Percentiles rank a stretch among this genome's conserved stretches.
These are phyloP conservation scores for Phialophora macrospora DNA, from an alignment of 2,329 filamentous ascomycete species.

Conservation along the genomic window DNA sequence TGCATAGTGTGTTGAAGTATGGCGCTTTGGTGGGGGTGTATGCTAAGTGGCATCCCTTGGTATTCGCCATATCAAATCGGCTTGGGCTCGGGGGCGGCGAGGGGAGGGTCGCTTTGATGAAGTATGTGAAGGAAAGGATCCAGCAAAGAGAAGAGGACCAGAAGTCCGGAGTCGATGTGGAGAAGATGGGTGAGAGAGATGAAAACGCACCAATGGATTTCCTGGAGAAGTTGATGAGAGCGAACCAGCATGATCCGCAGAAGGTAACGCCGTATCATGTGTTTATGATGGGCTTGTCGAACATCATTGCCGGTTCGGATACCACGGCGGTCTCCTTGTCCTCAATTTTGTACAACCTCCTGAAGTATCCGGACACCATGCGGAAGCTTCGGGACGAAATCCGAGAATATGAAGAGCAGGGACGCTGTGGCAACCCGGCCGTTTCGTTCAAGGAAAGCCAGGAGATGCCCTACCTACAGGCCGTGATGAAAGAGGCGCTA, in stretches of 20 bases:
- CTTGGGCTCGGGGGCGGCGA: conserved; percentile 43
- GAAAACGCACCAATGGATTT: conserved; percentile 46
- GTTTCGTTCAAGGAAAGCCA: conserved; percentile 66
- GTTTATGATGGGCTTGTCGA: conserved; percentile 45
- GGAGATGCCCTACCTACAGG: conserved; percentile 68
- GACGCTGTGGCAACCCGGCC: conserved; percentile 43
- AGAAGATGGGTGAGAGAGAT: conserved; percentile 20
- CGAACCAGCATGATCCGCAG: conserved; percentile 50
- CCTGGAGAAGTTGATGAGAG: conserved; percentile 50
- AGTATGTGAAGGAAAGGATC: conserved; percentile 45
- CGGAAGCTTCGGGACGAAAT: conserved; percentile 36
- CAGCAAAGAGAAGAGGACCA: conserved; percentile 38
- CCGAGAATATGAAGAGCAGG: conserved; percentile 35
- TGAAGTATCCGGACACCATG: conserved; percentile 61
- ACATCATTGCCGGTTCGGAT: conserved; percentile 39
- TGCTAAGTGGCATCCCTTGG: conserved; percentile 46
- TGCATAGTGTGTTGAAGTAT: conserved; percentile 48
- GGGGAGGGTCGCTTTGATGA: conserved; percentile 44
- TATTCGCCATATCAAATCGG: conserved; percentile 43
- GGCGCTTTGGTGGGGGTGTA: conserved; percentile 52
- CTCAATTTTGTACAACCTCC: conserved; percentile 73
- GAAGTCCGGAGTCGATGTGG: conserved; percentile 25
- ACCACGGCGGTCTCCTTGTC: conserved; percentile 56
- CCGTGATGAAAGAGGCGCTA: conserved; percentile 59
- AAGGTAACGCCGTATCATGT: conserved; percentile 50